These are phyloP conservation scores for Rhizomucor pusillus DNA, from an alignment of 371 early-diverging fungal genomes.

Conservation along the genomic window DNA sequence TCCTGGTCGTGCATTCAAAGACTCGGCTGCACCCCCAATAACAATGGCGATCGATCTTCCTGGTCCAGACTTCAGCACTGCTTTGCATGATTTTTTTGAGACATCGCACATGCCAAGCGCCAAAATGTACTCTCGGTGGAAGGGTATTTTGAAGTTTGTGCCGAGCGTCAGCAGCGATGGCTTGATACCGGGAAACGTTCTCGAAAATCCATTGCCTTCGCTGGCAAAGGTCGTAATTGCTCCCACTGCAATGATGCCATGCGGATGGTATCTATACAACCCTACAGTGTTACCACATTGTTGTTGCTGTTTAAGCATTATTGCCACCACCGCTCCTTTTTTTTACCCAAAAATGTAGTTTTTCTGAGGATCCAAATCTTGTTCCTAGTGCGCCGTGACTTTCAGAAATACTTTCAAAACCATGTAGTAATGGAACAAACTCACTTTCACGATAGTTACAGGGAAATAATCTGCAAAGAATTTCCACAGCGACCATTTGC, in stretches of 20 bases:
- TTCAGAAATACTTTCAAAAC: not conserved
- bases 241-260: conserved; percentile 78
- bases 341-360: conserved; percentile 66
- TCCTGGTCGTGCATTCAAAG: conserved; percentile 60
- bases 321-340: not conserved
- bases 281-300: conserved; percentile 4
- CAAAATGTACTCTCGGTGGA: conserved; percentile 69
- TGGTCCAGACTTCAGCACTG: conserved; percentile 65
- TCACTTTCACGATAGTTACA: conserved; percentile 68
- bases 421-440: not conserved
- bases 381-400: conserved; percentile 35
- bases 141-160: conserved; percentile 59
- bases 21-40: conserved; percentile 74
- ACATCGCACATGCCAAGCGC: conserved; percentile 70
- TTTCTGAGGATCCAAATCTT: conserved; percentile 63
- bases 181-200: conserved; percentile 60
- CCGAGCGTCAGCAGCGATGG: conserved; percentile 56
- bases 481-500: conserved; percentile 58
- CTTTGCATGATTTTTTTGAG: conserved; percentile 64
- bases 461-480: conserved; percentile 83
- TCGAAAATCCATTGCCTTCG: conserved; percentile 57
- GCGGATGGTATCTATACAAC: conserved; percentile 58
- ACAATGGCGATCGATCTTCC: conserved; percentile 72
- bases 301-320: too few species aligned
- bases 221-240: conserved; percentile 75